Evolutionary conservation across 2,329 filamentous ascomycete species (phyloP).

Genomic region (Tolypocladium album): DNA sequence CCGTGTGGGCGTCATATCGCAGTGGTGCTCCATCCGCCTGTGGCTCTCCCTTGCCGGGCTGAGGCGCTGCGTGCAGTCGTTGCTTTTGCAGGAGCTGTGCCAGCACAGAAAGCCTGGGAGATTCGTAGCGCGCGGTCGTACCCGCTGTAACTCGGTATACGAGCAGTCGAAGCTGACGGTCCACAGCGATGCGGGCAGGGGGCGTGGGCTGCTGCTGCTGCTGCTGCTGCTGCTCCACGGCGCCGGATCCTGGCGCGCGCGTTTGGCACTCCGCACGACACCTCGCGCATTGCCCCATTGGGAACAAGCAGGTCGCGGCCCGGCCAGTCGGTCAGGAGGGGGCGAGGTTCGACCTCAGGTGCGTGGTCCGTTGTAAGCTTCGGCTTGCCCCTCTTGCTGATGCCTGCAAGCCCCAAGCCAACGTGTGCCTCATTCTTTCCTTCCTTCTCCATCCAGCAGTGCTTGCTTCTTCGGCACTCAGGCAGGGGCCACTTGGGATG

Average conservation of each 20-base stretch:
- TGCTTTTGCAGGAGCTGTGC: not conserved
- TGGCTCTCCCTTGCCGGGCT: not conserved
- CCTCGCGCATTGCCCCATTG: not conserved
- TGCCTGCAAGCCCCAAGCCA: not conserved
- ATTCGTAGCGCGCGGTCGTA: not conserved
- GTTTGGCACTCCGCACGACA: not conserved
- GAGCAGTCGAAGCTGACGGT: not conserved
- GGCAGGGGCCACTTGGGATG: not conserved
- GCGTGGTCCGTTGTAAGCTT: not conserved
- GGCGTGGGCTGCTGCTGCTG: not conserved
- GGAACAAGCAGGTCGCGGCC: not conserved
- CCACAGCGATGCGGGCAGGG: not conserved
- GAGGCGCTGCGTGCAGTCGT: not conserved
- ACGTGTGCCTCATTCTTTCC: not conserved
- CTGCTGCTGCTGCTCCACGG: not conserved
- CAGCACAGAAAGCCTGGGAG: not conserved
- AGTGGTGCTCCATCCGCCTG: not conserved
- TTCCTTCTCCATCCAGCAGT: not conserved
- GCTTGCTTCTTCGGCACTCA: not conserved
- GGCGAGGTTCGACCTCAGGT: not conserved
- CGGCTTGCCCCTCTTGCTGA: not conserved
- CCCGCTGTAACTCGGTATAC: not conserved
- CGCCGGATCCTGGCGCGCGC: not conserved
- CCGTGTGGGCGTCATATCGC: not conserved
- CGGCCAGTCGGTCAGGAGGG: not conserved